Conservation (phyloP, 768 basidiomycete species). For the Saitozyma sp. region DNA sequence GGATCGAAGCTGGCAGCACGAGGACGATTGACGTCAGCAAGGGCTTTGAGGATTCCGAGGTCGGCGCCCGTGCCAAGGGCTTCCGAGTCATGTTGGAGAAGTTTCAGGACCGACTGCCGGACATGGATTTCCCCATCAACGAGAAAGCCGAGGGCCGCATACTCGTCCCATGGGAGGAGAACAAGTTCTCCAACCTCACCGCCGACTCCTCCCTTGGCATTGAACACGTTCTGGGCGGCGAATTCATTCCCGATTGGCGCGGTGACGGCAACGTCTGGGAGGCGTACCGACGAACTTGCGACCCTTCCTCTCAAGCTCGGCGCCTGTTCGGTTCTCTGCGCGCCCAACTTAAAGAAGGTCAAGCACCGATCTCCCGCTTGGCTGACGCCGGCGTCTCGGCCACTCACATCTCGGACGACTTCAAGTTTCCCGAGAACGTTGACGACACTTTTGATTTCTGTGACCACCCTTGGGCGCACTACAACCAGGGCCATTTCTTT, state of each 20-base stretch:
- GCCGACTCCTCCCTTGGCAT: constrained; percentile 55
- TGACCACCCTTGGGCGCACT: constrained; percentile 73
- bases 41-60: constrained; percentile 66
- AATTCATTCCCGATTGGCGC: constrained; percentile 80
- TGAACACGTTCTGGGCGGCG: constrained; percentile 61
- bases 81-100: constrained; percentile 73
- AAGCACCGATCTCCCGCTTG: constrained; percentile 47
- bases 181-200: constrained; percentile 71
- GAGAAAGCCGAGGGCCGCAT: constrained; percentile 90
- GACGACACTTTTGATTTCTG: constrained; percentile 79
- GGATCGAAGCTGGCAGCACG: constrained; percentile 67
- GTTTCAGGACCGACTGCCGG: constrained; percentile 72
- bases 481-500: constrained; percentile 93
- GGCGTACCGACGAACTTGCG: constrained; percentile 86
- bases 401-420: constrained; percentile 56
- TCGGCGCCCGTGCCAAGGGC: constrained; percentile 73
- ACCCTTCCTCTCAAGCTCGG: constrained; percentile 73
- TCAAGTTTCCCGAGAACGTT: constrained; percentile 64
- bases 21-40: constrained; percentile 63
- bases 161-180: constrained; percentile 87
- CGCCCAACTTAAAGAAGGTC: constrained; percentile 52
- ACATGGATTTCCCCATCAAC: constrained; percentile 94
- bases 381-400: constrained; percentile 54
- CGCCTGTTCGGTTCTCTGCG: constrained; percentile 78
- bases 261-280: constrained; percentile 86